Evolutionary conservation across 139 green algal genomes (phyloP).

Genomic region (Eudorina sp.): DNA sequence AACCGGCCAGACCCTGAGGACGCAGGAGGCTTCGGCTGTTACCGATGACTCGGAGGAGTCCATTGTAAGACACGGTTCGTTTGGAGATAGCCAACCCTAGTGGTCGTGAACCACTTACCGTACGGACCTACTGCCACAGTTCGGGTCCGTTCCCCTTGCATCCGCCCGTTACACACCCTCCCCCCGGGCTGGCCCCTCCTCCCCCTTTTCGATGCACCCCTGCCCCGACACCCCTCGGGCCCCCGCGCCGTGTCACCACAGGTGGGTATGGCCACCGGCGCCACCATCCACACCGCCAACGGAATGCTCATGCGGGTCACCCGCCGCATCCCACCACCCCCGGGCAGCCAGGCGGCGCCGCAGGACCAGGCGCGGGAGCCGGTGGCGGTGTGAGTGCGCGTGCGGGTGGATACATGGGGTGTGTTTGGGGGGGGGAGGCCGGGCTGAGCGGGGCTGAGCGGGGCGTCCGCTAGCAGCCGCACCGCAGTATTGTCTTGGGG

Average conservation of each 20-base stretch:
- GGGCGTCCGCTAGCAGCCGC: not conserved
- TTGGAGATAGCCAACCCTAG: no score
- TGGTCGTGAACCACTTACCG: no score
- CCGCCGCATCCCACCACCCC: not conserved
- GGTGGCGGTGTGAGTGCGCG: not conserved
- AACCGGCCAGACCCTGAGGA: not conserved
- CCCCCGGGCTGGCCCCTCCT: not conserved
- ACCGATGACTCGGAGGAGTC: no score
- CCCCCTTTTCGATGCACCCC: not conserved
- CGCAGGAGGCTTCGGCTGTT: not conserved
- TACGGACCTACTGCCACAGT: no score
- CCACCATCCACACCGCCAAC: slow-evolving; percentile 98
- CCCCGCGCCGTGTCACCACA: slow-evolving; percentile 39
- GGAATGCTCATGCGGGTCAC: slow-evolving; percentile 79
- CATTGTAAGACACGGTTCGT: no score
- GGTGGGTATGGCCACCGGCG: slow-evolving; percentile 93
- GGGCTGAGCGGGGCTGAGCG: no score
- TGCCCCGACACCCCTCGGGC: not conserved
- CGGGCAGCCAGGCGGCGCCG: not conserved
- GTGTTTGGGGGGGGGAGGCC: not conserved
- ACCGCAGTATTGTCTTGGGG: not conserved
- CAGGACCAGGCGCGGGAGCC: not conserved
- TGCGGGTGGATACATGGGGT: not conserved
- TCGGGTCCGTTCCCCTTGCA: no score
- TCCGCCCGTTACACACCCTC: not conserved